Conservation (phyloP, 2,329 filamentous ascomycete genomes). For the Didymella sp. region DNA sequence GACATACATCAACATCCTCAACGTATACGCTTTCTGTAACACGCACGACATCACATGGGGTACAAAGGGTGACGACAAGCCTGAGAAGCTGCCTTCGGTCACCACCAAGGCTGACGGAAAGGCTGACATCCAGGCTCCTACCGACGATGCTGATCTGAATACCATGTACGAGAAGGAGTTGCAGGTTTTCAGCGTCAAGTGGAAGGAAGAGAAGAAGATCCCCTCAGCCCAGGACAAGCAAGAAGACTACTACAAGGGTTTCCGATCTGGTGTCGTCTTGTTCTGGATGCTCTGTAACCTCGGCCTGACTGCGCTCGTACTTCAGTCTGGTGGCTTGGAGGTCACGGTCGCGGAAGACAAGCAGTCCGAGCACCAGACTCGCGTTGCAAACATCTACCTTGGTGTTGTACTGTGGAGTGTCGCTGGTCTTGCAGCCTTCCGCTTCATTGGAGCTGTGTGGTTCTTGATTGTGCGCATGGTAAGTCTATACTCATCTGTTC, state of each 20-base stretch:
- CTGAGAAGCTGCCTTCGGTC: conserved; percentile 86
- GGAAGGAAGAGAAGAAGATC: conserved; percentile 71
- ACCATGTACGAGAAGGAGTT: conserved; percentile 92
- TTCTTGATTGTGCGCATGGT: conserved; percentile 72
- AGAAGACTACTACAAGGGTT: conserved; percentile 98
- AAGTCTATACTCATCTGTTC: conserved; percentile 23
- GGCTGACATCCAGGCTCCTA: conserved; percentile 84
- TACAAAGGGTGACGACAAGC: conserved; percentile 96
- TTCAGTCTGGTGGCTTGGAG: conserved; percentile 84
- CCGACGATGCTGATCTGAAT: conserved; percentile 93
- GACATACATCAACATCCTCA: conserved; percentile 97
- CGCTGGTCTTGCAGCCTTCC: conserved; percentile 80
- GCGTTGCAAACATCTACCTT: conserved; percentile 81
- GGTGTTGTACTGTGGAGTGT: conserved; percentile 88
- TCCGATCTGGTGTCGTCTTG: conserved; percentile 88
- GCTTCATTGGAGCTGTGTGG: conserved; percentile 88
- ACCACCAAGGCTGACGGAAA: conserved; percentile 93
- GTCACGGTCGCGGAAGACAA: conserved; percentile 50
- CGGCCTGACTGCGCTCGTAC: conserved; percentile 81
- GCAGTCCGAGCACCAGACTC: conserved; percentile 54
- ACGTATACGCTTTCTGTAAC: conserved; percentile 99
- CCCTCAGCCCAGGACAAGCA: conserved; percentile 76
- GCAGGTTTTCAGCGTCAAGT: conserved; percentile 74
- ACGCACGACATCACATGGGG: conserved; percentile 98
- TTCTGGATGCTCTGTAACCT: conserved; percentile 98